Evolutionary conservation across 768 basidiomycete genomes (phyloP).

Genomic region (Phlegmacium glaucopus): DNA sequence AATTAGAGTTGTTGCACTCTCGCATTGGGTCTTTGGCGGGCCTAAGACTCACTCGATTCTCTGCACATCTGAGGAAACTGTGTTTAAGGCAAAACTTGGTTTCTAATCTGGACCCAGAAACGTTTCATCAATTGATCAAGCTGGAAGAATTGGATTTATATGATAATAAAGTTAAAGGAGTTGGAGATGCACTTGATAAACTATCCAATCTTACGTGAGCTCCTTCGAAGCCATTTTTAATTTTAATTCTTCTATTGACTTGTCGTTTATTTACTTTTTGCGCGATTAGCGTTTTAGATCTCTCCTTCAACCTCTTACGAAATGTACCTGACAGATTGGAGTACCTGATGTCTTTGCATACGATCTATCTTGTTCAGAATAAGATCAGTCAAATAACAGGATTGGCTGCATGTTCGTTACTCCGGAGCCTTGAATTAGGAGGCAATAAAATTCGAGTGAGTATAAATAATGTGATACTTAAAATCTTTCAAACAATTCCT

Average conservation of each 20-base stretch:
- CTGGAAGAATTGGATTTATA: slow-evolving; percentile 93
- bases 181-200: slow-evolving; percentile 63
- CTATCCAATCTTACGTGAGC: slow-evolving; percentile 56
- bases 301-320: slow-evolving; percentile 92
- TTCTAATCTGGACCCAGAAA: slow-evolving; percentile 64
- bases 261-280: too few relatives aligned
- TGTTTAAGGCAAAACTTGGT: slow-evolving; percentile 89
- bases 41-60: slow-evolving; percentile 75
- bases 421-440: slow-evolving; percentile 88
- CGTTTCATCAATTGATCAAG: slow-evolving; percentile 60
- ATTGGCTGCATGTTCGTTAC: slow-evolving; percentile 48
- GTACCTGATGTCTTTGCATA: slow-evolving; percentile 58
- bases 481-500: background rate
- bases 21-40: slow-evolving; percentile 65
- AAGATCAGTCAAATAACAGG: slow-evolving; percentile 79
- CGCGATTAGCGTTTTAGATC: slow-evolving; percentile 66
- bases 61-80: slow-evolving; percentile 60
- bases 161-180: slow-evolving; percentile 86
- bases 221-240: too few relatives aligned
- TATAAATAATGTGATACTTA: slow-evolving; percentile 2
- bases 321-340: slow-evolving; percentile 61
- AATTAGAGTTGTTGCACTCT: slow-evolving; percentile 82
- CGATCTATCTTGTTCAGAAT: slow-evolving; percentile 95
- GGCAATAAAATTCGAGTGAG: slow-evolving; percentile 89
- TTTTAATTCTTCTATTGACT: background rate